Evolutionary conservation across 768 basidiomycete species (phyloP), one percentile per base, ranked within the genome.

Genomic region (Suillus cothurnatus): DNA sequence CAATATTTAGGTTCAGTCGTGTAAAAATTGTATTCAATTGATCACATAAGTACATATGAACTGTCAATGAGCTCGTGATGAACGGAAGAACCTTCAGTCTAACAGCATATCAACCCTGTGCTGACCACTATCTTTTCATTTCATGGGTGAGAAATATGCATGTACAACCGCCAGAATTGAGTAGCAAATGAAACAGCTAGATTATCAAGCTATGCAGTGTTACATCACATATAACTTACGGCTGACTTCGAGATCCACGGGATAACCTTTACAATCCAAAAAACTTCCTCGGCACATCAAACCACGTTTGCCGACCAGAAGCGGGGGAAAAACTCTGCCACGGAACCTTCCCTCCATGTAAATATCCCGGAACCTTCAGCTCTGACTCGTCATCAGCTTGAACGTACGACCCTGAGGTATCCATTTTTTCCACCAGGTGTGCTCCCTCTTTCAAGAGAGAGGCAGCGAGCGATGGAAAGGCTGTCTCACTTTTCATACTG

Each of bases 281-380:
- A 28, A 58, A 12, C 63, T 68, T 78, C 52, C 28, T 69, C 32
- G 72, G 64, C 0, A 67, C 52, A 23, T 69, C 69, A 3, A 64
- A 55, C 76, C 72, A 77, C 31, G 36, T 67, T 36, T 67, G 66
- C 38, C 43, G 58, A 3, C 32, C 62, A 14, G 39, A 8, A 45
- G 62, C 41, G 11, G 19, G 64, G 19, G 39, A 4, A 57, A 7
- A 45, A 57, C 28, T 55, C 23, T 34, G 47, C 61, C 68, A 67
- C 19, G 69, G 68, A 19, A 8, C 52, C 41, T 56, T 53, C 32
- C 72, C 64, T 8, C 74, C 47, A 64, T 81, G 77, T 66, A 87
- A 86, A 36, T 84, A 83, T 12, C 87, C 86, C 2, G 87, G 87
- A 75, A 88, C 87, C 62, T 60, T 70, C 63, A 79, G 67, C 41